Base-by-base conservation (phyloP, 129 eudicot genomes). In the Artemisia argyi region DNA sequence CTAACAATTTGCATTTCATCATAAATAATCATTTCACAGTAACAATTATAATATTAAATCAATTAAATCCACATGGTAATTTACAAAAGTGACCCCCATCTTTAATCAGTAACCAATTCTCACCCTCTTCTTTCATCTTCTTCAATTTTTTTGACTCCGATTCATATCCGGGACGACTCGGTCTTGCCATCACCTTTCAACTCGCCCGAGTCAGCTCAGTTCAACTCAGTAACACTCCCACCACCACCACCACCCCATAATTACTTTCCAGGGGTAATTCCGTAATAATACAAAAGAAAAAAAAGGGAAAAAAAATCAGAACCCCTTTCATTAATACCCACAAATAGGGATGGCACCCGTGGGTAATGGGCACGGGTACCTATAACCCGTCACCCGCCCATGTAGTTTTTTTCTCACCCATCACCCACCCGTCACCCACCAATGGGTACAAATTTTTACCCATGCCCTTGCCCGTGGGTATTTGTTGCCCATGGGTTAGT, bases 171-270 rank as follows among this genome's bases (percentile, higher is more conserved):
- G 94, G 96, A 89, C 95, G 88, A 89, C 96, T 85, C 80, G 90
- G 90, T 83, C 81, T 66, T 75, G 98, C 98, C 98, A 93, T 93
- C 98, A 83, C 98, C 98, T 63, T 73, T 28, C 22, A 70, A 76
- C 50, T 59, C 11, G 76, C 67, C 51, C 51, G 79, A 65, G 69
- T 53, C 70, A 76, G 52, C 78, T 77, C 73, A 24, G 78, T 63
- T 39, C 46, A 60, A 70, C 73, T 66, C 76, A n/a, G 66, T 78
- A 52, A 24, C 76, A 54, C 66, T 24, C 28, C 68, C 69, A 54
- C 65, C 78, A 16, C 67, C 58, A 35, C 22, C 78, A 80, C 79
- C 54, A 39, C 78, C 82, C 79, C 54, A 39, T 5, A 39, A 58
- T 74, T 62, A 67, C 76, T 65, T 55, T 65, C 66, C n/a, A 57